Evolutionary conservation across 2,329 filamentous ascomycete genomes (phyloP), one percentile per base, ranked within the genome.

Genomic region (Sporothrix pallida): DNA sequence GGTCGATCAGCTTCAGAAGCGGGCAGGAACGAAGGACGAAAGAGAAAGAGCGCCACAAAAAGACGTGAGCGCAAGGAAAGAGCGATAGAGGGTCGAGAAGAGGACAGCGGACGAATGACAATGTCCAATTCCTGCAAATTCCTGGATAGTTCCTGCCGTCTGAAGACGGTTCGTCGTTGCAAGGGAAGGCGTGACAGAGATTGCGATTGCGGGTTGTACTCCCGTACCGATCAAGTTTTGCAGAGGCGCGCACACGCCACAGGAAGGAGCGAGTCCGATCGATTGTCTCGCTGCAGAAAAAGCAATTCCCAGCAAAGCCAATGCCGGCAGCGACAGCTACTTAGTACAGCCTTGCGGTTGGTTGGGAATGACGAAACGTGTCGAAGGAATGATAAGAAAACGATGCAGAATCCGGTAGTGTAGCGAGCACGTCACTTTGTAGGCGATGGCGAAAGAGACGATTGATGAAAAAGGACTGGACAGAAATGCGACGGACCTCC

Each of bases 361-460:
- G 15, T 23, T 67, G 42, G 26, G 17, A 42, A 17, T 48, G 9
- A 15, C 12, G 67, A 37, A 37, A 37, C 31, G 31, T 37, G 31
- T 6, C 31, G 6, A 13, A 48, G 17, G 54, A 44, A 6, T 17
- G 9, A 58, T 44, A 26, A 26, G 15, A n/a, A 48, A 48, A 6
- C 31, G 31, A 56, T 56, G 67, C 31, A 56, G 50, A n/a, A 23
- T 17, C 6, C 20, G n/a, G 62, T 26, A 48, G 62, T 44, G 65
- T 2, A 44, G 60, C 44, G 26, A 71, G 70, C 70, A 71, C 70
- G 70, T 63, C 70, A 71, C n/a, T 50, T 50, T 10, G 23, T 10
- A 54, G 42, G n/a, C 58, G 46, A 72, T 72, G 70, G 70, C 70
- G 70, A 72, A 42, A 72, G 58, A 26, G 20, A 23, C 15, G 31